A percentile compares a stretch with the other conserved stretches of the same genome.
phyloP scores from a whole-genome alignment of 1,284 basidiomycete genomes.

The Moesziomyces parantarcticus region DNA sequence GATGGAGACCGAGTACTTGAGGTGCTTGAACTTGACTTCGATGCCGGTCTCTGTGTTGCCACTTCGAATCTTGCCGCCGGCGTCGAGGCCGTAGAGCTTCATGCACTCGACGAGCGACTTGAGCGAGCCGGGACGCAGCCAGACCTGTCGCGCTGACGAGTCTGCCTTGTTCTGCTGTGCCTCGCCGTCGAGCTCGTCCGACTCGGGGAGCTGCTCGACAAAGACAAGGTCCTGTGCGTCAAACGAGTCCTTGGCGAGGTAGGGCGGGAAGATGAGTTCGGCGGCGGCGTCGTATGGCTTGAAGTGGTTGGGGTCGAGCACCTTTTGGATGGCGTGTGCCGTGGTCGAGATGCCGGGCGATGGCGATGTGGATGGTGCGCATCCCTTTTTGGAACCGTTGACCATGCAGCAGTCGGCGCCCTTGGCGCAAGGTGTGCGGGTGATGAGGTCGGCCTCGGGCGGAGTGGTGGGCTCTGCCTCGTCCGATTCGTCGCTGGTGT shows the following conservation, averaged over 20 bases:
- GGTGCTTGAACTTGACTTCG: conserved; percentile 60
- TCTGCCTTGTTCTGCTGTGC: conserved; percentile 7
- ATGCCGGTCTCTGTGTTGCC: conserved; percentile 63
- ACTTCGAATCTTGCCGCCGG: conserved; percentile 54
- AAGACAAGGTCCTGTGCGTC: conserved; percentile 56
- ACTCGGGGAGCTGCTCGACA: conserved; percentile 39
- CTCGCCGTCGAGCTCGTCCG: conserved; percentile 34
- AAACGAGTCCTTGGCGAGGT: conserved; percentile 56
- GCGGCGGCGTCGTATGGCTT: conserved; percentile 63
- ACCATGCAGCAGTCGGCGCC: conserved; percentile 56
- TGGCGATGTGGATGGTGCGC: conserved; percentile 9
- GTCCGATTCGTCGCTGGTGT: conserved; percentile 41
- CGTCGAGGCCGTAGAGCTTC: conserved; percentile 35
- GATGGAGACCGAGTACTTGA: conserved; percentile 62
- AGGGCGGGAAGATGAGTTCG: conserved; percentile 68
- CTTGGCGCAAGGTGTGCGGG: conserved; percentile 46
- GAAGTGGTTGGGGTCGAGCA: conserved; percentile 37
- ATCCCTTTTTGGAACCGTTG: conserved; percentile 41
- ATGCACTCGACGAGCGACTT: conserved; percentile 47
- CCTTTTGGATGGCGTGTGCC: conserved; percentile 36
- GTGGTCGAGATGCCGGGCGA: conserved; percentile 34
- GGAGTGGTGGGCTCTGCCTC: conserved; percentile 39
- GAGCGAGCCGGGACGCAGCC: conserved; percentile 59
- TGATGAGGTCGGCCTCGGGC: conserved; percentile 44
- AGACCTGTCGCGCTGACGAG: conserved; percentile 38